These are phyloP conservation scores for Colletotrichum sp. DNA, from an alignment of 2,329 filamentous ascomycete species.

Conservation along the genomic window DNA sequence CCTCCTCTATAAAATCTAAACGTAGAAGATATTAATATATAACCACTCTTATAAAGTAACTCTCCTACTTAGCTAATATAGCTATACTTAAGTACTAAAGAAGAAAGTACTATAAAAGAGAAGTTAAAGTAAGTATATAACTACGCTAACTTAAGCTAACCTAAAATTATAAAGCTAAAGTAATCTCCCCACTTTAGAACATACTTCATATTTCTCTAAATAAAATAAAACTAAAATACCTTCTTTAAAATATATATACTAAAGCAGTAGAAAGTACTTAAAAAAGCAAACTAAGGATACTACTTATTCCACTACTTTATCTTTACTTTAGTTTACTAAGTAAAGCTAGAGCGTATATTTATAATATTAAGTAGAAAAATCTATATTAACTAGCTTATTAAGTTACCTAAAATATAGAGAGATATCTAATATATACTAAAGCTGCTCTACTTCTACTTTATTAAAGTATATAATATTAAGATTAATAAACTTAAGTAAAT, in stretches of 20 bases:
- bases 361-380: background rate
- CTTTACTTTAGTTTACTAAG: background rate
- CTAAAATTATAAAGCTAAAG: background rate
- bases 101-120: background rate
- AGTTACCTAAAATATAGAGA: fast-evolving
- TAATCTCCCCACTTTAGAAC: background rate
- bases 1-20: background rate
- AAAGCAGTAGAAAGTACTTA: background rate
- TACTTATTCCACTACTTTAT: background rate
- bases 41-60: background rate
- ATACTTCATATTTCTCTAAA: no score
- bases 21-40: background rate
- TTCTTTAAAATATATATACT: background rate
- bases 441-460: fast-evolving
- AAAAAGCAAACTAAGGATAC: background rate
- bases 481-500: background rate
- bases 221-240: no score
- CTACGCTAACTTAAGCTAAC: background rate
- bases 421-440: background rate
- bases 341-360: background rate
- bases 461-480: background rate
- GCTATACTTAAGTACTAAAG: no score
- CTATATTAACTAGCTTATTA: background rate
- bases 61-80: background rate
- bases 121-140: background rate